phyloP scores from a whole-genome alignment of 352 stramenopile species.

The Halophytophthora polymorphica region DNA sequence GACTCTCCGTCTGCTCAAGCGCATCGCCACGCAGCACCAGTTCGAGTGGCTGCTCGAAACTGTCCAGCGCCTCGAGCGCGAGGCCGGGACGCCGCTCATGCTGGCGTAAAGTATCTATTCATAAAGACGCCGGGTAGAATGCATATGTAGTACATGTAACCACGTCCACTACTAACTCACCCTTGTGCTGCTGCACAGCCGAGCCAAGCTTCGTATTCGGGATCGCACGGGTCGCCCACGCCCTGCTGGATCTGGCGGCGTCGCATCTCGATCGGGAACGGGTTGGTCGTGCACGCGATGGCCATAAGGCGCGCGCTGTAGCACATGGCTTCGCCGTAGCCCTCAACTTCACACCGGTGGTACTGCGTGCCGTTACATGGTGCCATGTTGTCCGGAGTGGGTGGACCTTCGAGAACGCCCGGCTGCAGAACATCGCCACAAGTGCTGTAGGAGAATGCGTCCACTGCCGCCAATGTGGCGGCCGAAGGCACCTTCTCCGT shows the following conservation, averaged over 20 bases:
- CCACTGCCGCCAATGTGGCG: constrained; percentile 2
- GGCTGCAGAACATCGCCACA: constrained; percentile 11
- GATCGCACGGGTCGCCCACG: constrained; percentile 8
- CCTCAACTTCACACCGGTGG: constrained; percentile 9
- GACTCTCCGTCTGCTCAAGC: constrained; percentile 59
- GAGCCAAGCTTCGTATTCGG: constrained; percentile 14
- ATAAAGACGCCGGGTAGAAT: too few species aligned
- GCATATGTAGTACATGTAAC: too few species aligned
- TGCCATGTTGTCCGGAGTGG: constrained; percentile 2
- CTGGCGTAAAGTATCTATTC: too few species aligned
- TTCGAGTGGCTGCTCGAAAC: constrained; percentile 72
- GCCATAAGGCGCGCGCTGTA: constrained; percentile 27
- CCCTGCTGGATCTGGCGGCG: constrained; percentile 9
- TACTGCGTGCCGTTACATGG: constrained; percentile 29
- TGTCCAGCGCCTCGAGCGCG: constrained; percentile 52
- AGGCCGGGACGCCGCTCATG: constrained; percentile 6
- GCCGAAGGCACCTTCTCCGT: constrained; percentile 7
- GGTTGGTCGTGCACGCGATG: constrained; percentile 14
- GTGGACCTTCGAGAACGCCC: constrained; percentile 7
- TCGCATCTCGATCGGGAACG: constrained; percentile 19
- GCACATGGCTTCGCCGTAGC: constrained; percentile 13
- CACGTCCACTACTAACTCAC: too few species aligned
- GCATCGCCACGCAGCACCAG: constrained; percentile 61
- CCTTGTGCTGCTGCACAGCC: constrained; percentile 4
- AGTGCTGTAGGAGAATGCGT: constrained; percentile 10